phyloP scores from a whole-genome alignment of 768 basidiomycete species.

The Naganishia friedmannii region DNA sequence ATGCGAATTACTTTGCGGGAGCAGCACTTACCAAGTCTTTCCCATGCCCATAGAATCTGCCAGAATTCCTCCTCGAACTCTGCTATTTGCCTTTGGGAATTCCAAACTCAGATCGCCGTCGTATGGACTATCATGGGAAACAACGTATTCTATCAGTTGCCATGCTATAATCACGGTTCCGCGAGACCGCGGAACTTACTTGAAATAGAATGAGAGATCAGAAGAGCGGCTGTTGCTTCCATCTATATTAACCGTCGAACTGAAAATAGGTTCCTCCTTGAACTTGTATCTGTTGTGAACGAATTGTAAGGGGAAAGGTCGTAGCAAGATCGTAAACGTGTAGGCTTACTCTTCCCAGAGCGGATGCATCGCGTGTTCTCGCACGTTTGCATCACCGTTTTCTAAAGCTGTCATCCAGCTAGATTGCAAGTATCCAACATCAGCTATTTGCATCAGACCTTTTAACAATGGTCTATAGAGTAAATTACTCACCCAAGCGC shows the following conservation, averaged over 20 bases:
- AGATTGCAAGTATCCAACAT: background rate
- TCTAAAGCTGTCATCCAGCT: constrained; percentile 94
- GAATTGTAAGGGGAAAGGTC: background rate
- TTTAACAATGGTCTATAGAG: constrained; percentile 17
- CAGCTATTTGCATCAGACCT: background rate
- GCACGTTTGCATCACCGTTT: constrained; percentile 65
- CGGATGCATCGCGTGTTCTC: constrained; percentile 77
- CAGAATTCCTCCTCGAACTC: constrained; percentile 80
- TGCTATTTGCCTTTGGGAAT: constrained; percentile 76
- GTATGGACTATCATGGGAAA: constrained; percentile 42
- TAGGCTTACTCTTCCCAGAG: constrained; percentile 82
- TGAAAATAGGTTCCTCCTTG: constrained; percentile 60
- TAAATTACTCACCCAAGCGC: constrained; percentile 64
- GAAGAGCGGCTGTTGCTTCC: background rate
- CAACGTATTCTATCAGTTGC: background rate
- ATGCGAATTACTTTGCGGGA: background rate
- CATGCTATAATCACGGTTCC: constrained; percentile 39
- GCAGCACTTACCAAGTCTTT: constrained; percentile 42
- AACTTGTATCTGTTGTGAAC: constrained; percentile 65
- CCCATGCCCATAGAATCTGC: constrained; percentile 63
- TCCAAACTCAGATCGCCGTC: constrained; percentile 73
- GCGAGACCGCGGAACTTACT: constrained; percentile 53
- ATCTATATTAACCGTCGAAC: constrained; percentile 74
- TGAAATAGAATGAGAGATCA: constrained; percentile 67
- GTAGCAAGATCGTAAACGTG: background rate